Conservation (phyloP, 345 rosid genomes). For the Geranium rotundifolium region DNA sequence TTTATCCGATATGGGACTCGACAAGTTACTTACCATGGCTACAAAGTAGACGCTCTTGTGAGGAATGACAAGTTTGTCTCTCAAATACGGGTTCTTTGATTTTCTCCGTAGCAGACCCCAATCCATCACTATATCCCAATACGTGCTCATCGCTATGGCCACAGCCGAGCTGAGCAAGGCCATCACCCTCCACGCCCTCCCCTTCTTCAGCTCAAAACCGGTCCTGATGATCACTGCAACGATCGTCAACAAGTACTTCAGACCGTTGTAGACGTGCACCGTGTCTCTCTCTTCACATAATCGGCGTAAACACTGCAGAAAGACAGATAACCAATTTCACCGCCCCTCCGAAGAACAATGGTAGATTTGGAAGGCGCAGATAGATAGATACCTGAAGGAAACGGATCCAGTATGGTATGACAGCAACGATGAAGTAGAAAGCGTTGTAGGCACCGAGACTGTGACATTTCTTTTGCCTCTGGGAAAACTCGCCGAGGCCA, state of each 20-base stretch:
- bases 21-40: slow-evolving; percentile 40
- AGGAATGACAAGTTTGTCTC: slow-evolving; percentile 54
- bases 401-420: slow-evolving; percentile 61
- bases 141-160: slow-evolving; percentile 35
- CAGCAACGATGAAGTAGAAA: slow-evolving; percentile 47
- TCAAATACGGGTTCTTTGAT: slow-evolving; percentile 45
- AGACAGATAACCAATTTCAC: not conserved
- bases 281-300: slow-evolving; percentile 48
- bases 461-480: slow-evolving; percentile 51
- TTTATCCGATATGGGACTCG: too few species aligned
- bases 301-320: slow-evolving; percentile 45
- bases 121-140: slow-evolving; percentile 60
- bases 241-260: slow-evolving; percentile 54
- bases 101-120: slow-evolving; percentile 66
- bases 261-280: slow-evolving; percentile 40
- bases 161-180: slow-evolving; percentile 54
- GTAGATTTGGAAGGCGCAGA: not conserved
- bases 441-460: slow-evolving; percentile 44
- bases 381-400: slow-evolving; percentile 41
- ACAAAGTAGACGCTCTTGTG: slow-evolving; percentile 51
- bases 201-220: slow-evolving; percentile 43
- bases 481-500: slow-evolving; percentile 44
- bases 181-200: slow-evolving; percentile 42
- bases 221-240: slow-evolving; percentile 54
- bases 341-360: not conserved